phyloP scores from a whole-genome alignment of 164 flowering plant species.

The Malania oleifera region DNA sequence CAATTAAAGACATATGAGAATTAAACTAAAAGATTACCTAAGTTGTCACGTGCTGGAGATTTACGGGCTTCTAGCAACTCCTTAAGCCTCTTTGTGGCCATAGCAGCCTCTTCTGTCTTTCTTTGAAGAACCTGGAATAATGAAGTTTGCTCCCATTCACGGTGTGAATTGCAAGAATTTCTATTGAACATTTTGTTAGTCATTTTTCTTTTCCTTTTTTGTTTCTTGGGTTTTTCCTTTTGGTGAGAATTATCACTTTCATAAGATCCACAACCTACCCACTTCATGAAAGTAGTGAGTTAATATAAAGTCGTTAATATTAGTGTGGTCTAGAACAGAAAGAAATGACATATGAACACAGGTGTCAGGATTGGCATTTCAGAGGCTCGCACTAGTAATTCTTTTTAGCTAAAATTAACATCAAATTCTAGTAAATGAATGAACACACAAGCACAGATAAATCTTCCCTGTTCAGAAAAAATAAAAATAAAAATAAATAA shows the following conservation, averaged over 20 bases:
- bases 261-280: not conserved
- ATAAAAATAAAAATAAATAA: no score
- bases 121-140: conserved; percentile 85
- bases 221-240: no score
- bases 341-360: no score
- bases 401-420: no score
- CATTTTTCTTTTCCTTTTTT: not conserved
- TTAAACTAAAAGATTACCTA: conserved; percentile 38
- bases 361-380: not conserved
- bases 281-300: not conserved
- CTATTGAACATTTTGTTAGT: not conserved
- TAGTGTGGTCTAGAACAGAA: no score
- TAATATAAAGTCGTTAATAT: not conserved
- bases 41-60: conserved; percentile 68
- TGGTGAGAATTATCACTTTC: no score
- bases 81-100: conserved; percentile 97
- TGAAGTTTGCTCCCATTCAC: not conserved
- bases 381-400: conserved; percentile 1
- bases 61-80: conserved; percentile 96
- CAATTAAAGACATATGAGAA: not conserved
- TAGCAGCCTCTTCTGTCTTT: conserved; percentile 98
- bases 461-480: no score
- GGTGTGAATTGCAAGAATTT: no score
- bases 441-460: conserved; percentile 7
- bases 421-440: conserved; percentile 3